Evolutionary conservation across 2,329 filamentous ascomycete species (phyloP).

Genomic region (Chaetomiaceae sp.): DNA sequence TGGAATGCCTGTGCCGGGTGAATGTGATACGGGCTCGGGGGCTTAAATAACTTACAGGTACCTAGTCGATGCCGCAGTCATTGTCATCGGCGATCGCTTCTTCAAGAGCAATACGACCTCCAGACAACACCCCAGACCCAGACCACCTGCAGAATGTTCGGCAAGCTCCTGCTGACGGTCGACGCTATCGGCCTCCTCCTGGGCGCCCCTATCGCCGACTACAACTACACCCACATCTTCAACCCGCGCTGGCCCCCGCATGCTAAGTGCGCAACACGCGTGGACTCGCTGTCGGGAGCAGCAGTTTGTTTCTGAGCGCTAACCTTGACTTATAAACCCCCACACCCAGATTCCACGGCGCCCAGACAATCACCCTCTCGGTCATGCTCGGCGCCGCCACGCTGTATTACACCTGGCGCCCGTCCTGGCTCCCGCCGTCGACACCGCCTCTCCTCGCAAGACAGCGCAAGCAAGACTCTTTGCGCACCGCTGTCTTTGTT

Average conservation of each 20-base stretch:
- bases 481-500: conserved; percentile 32
- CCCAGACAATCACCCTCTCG: conserved; percentile 31
- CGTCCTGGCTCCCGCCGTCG: conserved; percentile 13
- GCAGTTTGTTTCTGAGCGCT: too few species aligned
- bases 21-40: too few species aligned
- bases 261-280: conserved; percentile 34
- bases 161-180: conserved; percentile 38
- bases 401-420: conserved; percentile 38
- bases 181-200: conserved; percentile 35
- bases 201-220: conserved; percentile 37
- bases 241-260: conserved; percentile 44
- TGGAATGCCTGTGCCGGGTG: too few species aligned
- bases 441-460: background rate
- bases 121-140: background rate
- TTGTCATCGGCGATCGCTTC: too few species aligned
- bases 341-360: conserved; percentile 8
- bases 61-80: too few species aligned
- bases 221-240: conserved; percentile 38
- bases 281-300: too few species aligned
- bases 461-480: conserved; percentile 29
- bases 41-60: too few species aligned
- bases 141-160: conserved; percentile 25
- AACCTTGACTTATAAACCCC: too few species aligned
- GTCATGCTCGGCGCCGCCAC: conserved; percentile 36
- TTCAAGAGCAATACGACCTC: too few species aligned